These are phyloP conservation scores for Auriscalpium vulgare DNA, from an alignment of 768 basidiomycete genomes.

Conservation along the genomic window DNA sequence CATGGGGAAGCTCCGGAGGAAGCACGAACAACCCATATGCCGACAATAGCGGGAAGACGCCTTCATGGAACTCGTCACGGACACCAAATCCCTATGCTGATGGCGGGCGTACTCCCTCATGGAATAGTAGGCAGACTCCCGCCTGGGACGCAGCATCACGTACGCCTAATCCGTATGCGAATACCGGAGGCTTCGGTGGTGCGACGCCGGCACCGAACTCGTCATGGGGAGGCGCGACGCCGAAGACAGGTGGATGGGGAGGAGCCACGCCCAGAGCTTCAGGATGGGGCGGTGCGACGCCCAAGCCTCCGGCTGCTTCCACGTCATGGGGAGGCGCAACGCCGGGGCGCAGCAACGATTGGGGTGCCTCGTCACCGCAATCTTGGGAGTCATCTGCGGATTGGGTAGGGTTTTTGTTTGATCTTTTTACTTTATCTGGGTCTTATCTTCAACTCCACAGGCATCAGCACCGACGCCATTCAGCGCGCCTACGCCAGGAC, in stretches of 20 bases:
- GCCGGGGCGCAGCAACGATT: background rate
- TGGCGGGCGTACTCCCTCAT: constrained; percentile 64
- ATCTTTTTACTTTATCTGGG: too few species aligned
- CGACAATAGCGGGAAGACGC: constrained; percentile 22
- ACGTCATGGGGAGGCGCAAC: background rate
- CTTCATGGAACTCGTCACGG: constrained; percentile 25
- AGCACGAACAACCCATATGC: constrained; percentile 30
- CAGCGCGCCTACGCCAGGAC: constrained; percentile 22
- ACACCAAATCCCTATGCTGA: constrained; percentile 64
- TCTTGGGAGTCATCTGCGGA: too few species aligned
- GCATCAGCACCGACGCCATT: background rate
- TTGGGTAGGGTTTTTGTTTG: too few species aligned
- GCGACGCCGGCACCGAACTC: constrained; percentile 14
- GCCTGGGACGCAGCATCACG: constrained; percentile 42
- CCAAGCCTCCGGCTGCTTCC: constrained; percentile 9
- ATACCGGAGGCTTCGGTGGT: constrained; percentile 23
- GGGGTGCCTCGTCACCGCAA: background rate
- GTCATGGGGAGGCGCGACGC: constrained; percentile 15
- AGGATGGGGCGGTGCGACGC: constrained; percentile 15
- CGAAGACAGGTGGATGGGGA: constrained; percentile 5
- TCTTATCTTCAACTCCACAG: background rate
- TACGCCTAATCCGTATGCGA: constrained; percentile 49
- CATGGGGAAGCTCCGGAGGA: constrained; percentile 17
- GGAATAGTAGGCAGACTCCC: constrained; percentile 47
- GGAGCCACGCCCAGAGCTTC: constrained; percentile 6